phyloP scores from a whole-genome alignment of 2,329 filamentous ascomycete species.

The Aspergillus bombycis region DNA sequence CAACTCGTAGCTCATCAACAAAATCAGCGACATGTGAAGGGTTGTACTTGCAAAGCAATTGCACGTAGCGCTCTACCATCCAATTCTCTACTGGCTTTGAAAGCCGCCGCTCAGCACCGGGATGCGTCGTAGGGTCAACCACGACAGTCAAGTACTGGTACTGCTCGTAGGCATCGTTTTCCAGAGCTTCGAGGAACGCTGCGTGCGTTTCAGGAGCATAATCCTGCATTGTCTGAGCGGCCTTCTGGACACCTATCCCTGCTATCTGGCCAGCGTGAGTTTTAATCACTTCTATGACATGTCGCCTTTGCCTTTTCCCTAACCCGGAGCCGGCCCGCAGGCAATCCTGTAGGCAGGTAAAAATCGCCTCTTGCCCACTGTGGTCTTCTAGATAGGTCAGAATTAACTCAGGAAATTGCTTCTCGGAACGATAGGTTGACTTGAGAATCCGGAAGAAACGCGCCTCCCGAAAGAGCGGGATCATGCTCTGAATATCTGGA shows the following conservation, averaged over 20 bases:
- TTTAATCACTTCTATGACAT: constrained; percentile 70
- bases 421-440: constrained; percentile 78
- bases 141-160: constrained; percentile 77
- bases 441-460: constrained; percentile 92
- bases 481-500: constrained; percentile 73
- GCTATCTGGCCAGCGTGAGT: constrained; percentile 68
- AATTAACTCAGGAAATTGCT: constrained; percentile 76
- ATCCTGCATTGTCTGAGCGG: constrained; percentile 67
- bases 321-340: constrained; percentile 67
- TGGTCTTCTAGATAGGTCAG: constrained; percentile 83
- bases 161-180: constrained; percentile 65
- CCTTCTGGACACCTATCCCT: constrained; percentile 64
- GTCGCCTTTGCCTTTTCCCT: constrained; percentile 69
- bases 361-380: constrained; percentile 73
- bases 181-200: constrained; percentile 64
- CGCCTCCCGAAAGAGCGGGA: constrained; percentile 77
- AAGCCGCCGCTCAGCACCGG: constrained; percentile 34
- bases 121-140: constrained; percentile 64
- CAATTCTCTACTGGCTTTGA: constrained; percentile 51
- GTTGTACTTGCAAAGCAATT: constrained; percentile 87
- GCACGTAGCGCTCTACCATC: constrained; percentile 82
- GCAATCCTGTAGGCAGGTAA: constrained; percentile 77
- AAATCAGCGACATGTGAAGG: constrained; percentile 83
- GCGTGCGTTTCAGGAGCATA: constrained; percentile 68
- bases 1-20: constrained; percentile 73